A percentile compares a stretch with the other conserved stretches of the same genome.
Conservation (phyloP, 768 basidiomycete genomes). For the Dentipellis sp. region DNA sequence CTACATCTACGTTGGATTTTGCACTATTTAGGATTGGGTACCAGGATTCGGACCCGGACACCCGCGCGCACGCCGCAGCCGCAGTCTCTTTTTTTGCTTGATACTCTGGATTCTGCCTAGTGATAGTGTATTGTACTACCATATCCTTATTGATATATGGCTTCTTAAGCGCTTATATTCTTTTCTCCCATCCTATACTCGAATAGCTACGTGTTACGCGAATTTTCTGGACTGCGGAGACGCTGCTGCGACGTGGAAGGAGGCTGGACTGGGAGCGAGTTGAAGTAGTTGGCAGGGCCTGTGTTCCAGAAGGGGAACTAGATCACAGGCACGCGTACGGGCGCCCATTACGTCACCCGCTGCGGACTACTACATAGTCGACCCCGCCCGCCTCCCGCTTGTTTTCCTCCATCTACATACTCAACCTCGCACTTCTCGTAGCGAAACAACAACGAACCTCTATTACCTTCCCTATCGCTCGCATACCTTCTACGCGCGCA, state of each 20-base stretch:
- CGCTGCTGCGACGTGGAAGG: background rate
- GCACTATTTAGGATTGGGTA: no score
- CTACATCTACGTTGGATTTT: no score
- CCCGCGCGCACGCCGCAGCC: no score
- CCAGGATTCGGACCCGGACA: no score
- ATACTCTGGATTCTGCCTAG: no score
- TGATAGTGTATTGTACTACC: no score
- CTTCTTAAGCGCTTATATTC: background rate
- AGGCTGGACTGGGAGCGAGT: background rate
- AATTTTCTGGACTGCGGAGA: background rate
- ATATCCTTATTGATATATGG: background rate
- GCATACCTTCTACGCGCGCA: background rate
- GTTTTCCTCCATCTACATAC: background rate
- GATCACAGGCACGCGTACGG: background rate
- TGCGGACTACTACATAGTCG: background rate
- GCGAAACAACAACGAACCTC: background rate
- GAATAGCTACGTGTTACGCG: background rate
- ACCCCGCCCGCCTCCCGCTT: background rate
- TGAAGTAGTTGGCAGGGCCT: no score
- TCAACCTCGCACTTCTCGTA: no score
- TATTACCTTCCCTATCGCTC: background rate
- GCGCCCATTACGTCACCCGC: no score
- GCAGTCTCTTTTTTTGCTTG: no score
- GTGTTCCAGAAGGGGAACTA: background rate
- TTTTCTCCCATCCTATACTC: background rate